These are phyloP conservation scores for Apostasia shenzhenica DNA, from an alignment of 106 monocot species.

Conservation along the genomic window DNA sequence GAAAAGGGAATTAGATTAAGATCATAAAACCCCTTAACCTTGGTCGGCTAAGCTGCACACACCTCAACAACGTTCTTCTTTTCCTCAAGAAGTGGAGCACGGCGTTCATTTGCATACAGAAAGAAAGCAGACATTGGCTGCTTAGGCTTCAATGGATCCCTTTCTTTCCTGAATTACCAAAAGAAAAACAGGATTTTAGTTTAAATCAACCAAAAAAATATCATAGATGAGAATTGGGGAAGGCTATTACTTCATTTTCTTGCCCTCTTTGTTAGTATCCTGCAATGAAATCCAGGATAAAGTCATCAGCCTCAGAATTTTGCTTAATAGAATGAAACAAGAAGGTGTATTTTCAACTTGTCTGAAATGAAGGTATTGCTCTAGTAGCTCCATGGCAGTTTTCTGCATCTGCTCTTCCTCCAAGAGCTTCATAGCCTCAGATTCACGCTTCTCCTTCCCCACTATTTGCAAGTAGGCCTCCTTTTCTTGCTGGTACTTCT, in stretches of 20 bases:
- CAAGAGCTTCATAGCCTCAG: slow-evolving; percentile 80
- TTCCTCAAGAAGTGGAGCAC: slow-evolving; percentile 32
- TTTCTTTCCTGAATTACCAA: slow-evolving; percentile 50
- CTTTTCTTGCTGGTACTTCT: slow-evolving; percentile 75
- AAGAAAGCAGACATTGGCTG: slow-evolving; percentile 79
- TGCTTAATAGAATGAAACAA: not conserved
- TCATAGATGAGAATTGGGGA: no score
- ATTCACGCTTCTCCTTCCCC: slow-evolving; percentile 85
- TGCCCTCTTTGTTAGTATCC: slow-evolving; percentile 44
- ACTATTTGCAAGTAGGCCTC: slow-evolving; percentile 66
- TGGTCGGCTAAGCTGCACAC: not conserved
- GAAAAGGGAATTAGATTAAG: not conserved
- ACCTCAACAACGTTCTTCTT: slow-evolving; percentile 75
- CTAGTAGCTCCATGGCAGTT: slow-evolving; percentile 78
- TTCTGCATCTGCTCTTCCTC: slow-evolving; percentile 84
- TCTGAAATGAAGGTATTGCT: slow-evolving; percentile 82
- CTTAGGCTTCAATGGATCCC: slow-evolving; percentile 85
- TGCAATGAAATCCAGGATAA: slow-evolving; percentile 3
- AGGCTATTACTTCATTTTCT: slow-evolving; percentile 28
- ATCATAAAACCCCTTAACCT: not conserved
- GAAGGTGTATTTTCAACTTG: slow-evolving; percentile 17
- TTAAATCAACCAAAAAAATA: no score
- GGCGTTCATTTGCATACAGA: slow-evolving; percentile 49
- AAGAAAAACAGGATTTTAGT: not conserved
- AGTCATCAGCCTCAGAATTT: not conserved